Base-by-base conservation (phyloP, 2,329 filamentous ascomycete genomes). In the Cylindrodendrum hubeiense region DNA sequence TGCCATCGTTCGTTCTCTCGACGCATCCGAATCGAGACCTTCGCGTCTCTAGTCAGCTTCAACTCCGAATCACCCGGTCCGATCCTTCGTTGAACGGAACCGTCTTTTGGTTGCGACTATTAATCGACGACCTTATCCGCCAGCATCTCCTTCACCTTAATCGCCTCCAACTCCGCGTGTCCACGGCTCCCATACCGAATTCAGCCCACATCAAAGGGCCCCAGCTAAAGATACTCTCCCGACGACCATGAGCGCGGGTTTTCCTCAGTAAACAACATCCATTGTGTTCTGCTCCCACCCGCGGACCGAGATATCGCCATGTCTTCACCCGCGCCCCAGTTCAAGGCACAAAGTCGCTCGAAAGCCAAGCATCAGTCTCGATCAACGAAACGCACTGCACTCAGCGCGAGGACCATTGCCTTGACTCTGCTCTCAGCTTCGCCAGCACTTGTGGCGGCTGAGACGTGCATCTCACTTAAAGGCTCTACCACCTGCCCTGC, bases 401-500 rank as follows among this genome's bases (percentile, higher is more conserved):
- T 68, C 30, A 66, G 65, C 15, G 63, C 70, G 34, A 76, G 56
- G 58, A 70, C 52, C 56, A 58, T 71, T 21, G 68, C 67, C 26
- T 24, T 79, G 44, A 65, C 72, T 22, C 56, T 79, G 26, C 57
- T 80, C 3, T 66, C 74, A 24, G 51, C 70, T 15, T 66, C 75
- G 13, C 74, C 76, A n/a, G 61, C 65, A 28, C 66, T 80, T 43
- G 76, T 77, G 37, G 69, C 75, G 76, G 81, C 77, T 85, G 78
- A 81, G 59, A 68, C 76, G 39, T 86, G 93, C 78, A 87, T 96
- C 72, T 90, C 93, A 28, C 85, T 97, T 37, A 80, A 87, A 61
- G 89, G 86, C 66, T 95, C 93, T 33, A 90, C 84, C 5, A 80
- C 85, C 59, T 97, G 93, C 79, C 85, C 90, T 50, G 91, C 93